Conservation (phyloP, 106 monocot genomes). For the Amphibolis antarctica region DNA sequence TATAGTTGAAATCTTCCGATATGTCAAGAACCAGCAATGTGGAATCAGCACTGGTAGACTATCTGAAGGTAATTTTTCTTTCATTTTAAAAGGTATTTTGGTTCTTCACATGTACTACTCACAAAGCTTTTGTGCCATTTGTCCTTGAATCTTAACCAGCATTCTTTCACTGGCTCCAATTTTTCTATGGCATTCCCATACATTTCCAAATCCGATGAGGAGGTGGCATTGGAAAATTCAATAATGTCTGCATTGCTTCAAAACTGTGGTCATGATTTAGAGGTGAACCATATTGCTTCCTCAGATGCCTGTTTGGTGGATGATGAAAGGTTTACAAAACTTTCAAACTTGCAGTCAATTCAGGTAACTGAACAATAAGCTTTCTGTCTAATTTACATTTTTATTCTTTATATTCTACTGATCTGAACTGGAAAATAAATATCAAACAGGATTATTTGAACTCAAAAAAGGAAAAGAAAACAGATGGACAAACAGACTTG, state of each 20-base stretch:
- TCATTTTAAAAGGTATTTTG: not conserved
- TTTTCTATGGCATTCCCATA: conserved; percentile 88
- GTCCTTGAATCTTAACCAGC: conserved; percentile 23
- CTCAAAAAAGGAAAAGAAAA: conserved; percentile 25
- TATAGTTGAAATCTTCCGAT: conserved; percentile 71
- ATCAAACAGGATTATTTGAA: conserved; percentile 47
- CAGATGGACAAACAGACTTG: conserved; percentile 30
- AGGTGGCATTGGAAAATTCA: conserved; percentile 42
- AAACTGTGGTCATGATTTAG: conserved; percentile 39
- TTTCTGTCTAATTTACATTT: not conserved
- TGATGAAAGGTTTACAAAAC: conserved; percentile 34
- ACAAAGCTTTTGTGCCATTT: not conserved
- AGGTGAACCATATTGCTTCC: conserved; percentile 35
- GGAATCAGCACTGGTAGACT: conserved; percentile 48
- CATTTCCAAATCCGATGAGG: conserved; percentile 40
- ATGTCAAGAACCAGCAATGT: conserved; percentile 30
- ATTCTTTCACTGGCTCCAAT: conserved; percentile 61
- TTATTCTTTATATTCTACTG: not conserved
- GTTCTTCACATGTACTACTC: not conserved
- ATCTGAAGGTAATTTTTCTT: conserved; percentile 44
- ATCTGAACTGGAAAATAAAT: not conserved
- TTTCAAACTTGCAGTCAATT: conserved; percentile 34
- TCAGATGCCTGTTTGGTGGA: conserved; percentile 47
- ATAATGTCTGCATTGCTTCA: conserved; percentile 50
- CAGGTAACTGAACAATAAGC: conserved; percentile 22